Evolutionary conservation across 495 filamentous ascomycete species (phyloP).

Genomic region (Daldinia childiae): DNA sequence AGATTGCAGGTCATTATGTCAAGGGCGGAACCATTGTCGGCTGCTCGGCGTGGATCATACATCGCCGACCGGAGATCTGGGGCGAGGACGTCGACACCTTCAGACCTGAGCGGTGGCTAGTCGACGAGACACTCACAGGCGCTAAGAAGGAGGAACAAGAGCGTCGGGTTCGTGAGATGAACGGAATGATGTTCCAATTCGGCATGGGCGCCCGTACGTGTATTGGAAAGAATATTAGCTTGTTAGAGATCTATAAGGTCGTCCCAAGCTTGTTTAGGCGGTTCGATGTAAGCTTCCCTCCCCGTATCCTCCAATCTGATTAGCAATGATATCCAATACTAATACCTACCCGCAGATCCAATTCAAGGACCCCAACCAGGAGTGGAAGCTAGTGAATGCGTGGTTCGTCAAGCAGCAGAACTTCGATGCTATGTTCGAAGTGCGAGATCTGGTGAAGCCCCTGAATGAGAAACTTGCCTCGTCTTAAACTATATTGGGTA

Average conservation of each 20-base stretch:
- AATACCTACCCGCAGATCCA: constrained; percentile 53
- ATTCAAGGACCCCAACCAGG: constrained; percentile 65
- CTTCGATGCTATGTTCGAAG: constrained; percentile 66
- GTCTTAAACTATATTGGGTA: background rate
- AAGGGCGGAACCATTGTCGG: constrained; percentile 72
- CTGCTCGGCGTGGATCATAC: constrained; percentile 69
- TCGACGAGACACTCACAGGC: constrained; percentile 41
- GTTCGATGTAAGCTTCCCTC: constrained; percentile 65
- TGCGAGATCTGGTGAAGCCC: constrained; percentile 57
- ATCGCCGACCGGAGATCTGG: constrained; percentile 66
- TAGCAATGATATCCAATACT: background rate
- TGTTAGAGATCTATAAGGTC: constrained; percentile 83
- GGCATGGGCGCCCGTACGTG: constrained; percentile 69
- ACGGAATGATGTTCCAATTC: constrained; percentile 69
- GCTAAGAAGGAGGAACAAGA: constrained; percentile 52
- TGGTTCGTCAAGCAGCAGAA: constrained; percentile 78
- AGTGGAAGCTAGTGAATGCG: constrained; percentile 74
- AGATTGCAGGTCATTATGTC: constrained; percentile 64
- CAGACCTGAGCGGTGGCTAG: constrained; percentile 69
- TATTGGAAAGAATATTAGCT: constrained; percentile 75
- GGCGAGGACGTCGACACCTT: constrained; percentile 66
- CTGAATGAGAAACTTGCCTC: constrained; percentile 14
- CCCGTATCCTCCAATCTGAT: background rate
- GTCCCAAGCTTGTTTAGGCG: constrained; percentile 75
- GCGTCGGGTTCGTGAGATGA: constrained; percentile 62